Base-by-base conservation (phyloP, 1,284 basidiomycete species). In the Singerocomus inundabilis region DNA sequence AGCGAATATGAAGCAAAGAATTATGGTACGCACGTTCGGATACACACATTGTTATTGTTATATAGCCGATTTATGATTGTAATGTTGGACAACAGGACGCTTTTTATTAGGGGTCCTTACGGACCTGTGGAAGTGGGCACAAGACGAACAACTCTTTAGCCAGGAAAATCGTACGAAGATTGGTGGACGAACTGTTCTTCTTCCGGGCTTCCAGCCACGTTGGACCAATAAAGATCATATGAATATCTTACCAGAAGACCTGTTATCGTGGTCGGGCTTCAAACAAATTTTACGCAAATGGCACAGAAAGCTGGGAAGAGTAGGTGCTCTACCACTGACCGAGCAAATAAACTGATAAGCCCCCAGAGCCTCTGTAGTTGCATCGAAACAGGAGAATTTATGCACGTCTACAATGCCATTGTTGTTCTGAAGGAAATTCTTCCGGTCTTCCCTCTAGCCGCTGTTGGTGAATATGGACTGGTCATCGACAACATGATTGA, bases 1-100 rank as follows among this genome's bases (percentile, higher is more conserved):
- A 97, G 93, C 46, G 96, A 97, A 72, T 93, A 91, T 60, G 96
- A 99, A 71, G 94, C 94, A 7, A 84, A 89, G 49, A 99, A 98
- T 70, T 95, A 95, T 63, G 94, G 93, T 90, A 60, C 42, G 74
- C 25, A 3, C 49, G 25, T 42, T 44, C 33, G 16, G 42, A 34
- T 33, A 55, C 48, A 15, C 42, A 21, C 21, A 21, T 21, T 21
- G 21, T 7, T n/a, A 8, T 24, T 35, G 16, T 34, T 39, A n/a
- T 37, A 40, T 28, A 21, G 16, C 6, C 29, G 11, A 36, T 29
- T 57, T 29, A 30, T 42, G 24, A 44, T 24, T 29, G 5, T 29
- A 18, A 46, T 25, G 18, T 37, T 30, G 40, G 44, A 53, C 37
- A 4, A 34, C 30, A 91, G 91, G 91, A 24, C 90, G 89, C 33